Conservation (phyloP, 2,329 filamentous ascomycete species). For the Colletotrichum godetiae region DNA sequence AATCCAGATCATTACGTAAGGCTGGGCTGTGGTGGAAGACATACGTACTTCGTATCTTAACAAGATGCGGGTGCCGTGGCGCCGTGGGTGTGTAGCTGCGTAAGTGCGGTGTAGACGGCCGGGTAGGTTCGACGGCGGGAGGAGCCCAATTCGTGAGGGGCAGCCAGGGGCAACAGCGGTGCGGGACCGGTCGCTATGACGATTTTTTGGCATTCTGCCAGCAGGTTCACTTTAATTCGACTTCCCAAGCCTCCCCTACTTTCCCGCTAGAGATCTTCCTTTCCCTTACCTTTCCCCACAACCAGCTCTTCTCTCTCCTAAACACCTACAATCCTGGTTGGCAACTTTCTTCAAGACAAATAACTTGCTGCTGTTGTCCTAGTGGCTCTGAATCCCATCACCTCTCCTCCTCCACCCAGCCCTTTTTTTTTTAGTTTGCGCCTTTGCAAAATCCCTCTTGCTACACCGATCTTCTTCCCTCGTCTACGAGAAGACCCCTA, state of each 20-base stretch:
- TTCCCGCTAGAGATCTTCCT: slow-evolving; percentile 29
- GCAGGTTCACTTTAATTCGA: slow-evolving; percentile 33
- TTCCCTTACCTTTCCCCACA: slow-evolving; percentile 31
- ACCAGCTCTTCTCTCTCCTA: slow-evolving; percentile 22
- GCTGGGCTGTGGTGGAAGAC: not conserved
- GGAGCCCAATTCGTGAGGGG: slow-evolving; percentile 28
- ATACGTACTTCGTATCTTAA: slow-evolving; percentile 27
- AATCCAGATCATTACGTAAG: slow-evolving; percentile 19
- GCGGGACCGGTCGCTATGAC: slow-evolving; percentile 36
- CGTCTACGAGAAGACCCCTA: slow-evolving; percentile 24
- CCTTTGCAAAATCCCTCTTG: slow-evolving; percentile 17
- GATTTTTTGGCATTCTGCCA: slow-evolving; percentile 33
- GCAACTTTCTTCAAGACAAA: slow-evolving; percentile 21
- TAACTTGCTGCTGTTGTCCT: slow-evolving; percentile 3
- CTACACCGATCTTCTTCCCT: slow-evolving; percentile 29
- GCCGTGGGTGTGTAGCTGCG: too few species aligned
- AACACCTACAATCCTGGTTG: slow-evolving; percentile 27
- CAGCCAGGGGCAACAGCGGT: slow-evolving; percentile 20
- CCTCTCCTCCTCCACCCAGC: slow-evolving; percentile 9
- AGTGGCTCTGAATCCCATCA: slow-evolving; percentile 2
- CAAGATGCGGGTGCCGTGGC: slow-evolving; percentile 8
- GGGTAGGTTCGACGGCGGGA: not conserved
- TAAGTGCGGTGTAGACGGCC: slow-evolving; percentile 30
- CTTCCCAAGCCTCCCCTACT: slow-evolving; percentile 27
- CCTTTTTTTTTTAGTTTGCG: not conserved